These are phyloP conservation scores for Noccaea bulbosa DNA, from an alignment of 345 rosid species.

Conservation along the genomic window DNA sequence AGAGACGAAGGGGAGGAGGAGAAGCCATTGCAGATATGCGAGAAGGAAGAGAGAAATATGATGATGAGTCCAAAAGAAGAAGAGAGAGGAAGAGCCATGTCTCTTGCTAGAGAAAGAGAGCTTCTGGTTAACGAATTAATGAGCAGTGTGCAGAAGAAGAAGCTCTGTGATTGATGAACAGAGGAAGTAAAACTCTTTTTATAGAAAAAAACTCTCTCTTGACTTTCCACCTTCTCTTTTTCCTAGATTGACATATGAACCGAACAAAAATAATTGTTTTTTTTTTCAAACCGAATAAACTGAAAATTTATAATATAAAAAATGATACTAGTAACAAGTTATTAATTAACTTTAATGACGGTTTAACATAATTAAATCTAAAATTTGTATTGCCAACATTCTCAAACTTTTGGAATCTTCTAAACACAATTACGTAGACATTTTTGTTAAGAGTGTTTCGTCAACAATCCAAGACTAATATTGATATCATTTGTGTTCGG, in stretches of 20 bases:
- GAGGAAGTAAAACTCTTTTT: conserved; percentile 22
- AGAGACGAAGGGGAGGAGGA: conserved; percentile 39
- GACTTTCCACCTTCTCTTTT: not conserved
- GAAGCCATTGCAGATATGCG: conserved; percentile 56
- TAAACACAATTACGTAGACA: not conserved
- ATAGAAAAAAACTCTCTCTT: not conserved
- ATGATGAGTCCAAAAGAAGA: conserved; percentile 38
- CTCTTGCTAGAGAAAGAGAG: conserved; percentile 28
- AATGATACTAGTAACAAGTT: too few relatives aligned
- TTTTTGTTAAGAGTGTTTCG: not conserved
- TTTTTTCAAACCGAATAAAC: too few relatives aligned
- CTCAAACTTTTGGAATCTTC: too few relatives aligned
- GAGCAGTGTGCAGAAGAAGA: conserved; percentile 2
- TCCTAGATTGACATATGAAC: not conserved
- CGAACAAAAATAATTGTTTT: too few relatives aligned
- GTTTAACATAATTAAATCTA: too few relatives aligned
- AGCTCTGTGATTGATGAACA: conserved; percentile 12
- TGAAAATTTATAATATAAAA: too few relatives aligned
- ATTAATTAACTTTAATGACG: too few relatives aligned
- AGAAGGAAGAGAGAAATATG: conserved; percentile 39
- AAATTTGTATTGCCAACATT: too few relatives aligned
- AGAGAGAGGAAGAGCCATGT: conserved; percentile 40
- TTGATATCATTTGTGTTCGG: not conserved
- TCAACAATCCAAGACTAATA: not conserved
- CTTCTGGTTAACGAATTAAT: conserved; percentile 11